Percentiles rank a stretch among this genome's conserved stretches.
phyloP scores from a whole-genome alignment of 225 moss, liverwort and hornwort species.

The Straminergon stramineum region DNA sequence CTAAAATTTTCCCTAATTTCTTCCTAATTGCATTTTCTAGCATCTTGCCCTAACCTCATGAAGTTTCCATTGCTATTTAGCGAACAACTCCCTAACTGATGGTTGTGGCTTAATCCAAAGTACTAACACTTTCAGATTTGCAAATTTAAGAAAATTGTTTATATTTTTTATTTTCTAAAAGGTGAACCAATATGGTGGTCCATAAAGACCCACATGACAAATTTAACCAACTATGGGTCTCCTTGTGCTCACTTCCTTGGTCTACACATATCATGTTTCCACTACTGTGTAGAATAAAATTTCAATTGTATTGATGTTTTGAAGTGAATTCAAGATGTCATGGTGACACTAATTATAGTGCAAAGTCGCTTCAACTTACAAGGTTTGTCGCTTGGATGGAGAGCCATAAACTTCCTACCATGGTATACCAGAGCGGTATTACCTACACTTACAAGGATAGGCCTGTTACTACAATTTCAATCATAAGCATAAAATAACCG shows the following conservation, averaged over 20 bases:
- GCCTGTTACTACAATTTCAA: background rate
- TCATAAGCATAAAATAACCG: too few species aligned
- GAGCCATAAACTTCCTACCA: background rate
- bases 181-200: too few species aligned
- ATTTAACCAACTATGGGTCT: background rate
- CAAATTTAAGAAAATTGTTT: too few species aligned
- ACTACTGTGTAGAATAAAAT: background rate
- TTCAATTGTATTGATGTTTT: background rate
- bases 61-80: too few species aligned
- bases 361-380: background rate
- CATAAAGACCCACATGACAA: background rate
- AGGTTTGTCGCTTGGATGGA: constrained; percentile 12
- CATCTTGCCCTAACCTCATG: too few species aligned
- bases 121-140: too few species aligned
- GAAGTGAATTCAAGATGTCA: background rate
- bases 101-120: too few species aligned
- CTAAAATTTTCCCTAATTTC: too few species aligned
- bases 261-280: background rate
- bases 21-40: too few species aligned
- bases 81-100: too few species aligned
- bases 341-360: background rate
- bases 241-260: background rate
- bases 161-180: too few species aligned
- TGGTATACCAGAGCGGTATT: constrained; percentile 5
- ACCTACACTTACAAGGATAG: background rate